Base-by-base conservation (phyloP, 208 protist genomes). In the Trypanosoma boissoni region DNA sequence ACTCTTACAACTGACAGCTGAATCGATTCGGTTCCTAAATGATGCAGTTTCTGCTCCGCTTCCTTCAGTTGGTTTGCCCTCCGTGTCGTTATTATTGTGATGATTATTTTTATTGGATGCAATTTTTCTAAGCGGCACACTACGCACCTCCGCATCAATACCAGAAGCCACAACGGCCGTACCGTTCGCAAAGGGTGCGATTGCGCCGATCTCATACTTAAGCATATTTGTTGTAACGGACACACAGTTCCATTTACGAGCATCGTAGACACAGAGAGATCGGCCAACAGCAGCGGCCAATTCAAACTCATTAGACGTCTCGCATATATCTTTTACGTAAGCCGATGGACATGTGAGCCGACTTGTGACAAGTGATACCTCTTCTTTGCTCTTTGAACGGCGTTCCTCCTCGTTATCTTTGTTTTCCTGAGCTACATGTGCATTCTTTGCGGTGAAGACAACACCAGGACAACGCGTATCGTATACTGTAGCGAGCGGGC, bases 1-100 rank as follows among this genome's bases (percentile, higher is more conserved):
- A 8, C 72, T 75, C 32, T 59, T 55, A 58, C 86, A 94, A 43
- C 68, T 74, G 12, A 85, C 74, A 26, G 72, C 72, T 12, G 74
- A 79, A 69, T 80, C 76, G 12, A 94, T 64, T 3, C 86, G 86
- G 23, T 80, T 90, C 51, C 86, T 76, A 64, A 94, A 94, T 7
- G 86, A 86, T 24, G 72, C 64, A 7, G 34, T 12, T 39, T 12
- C 34, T 39, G 42, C 62, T 10, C 59, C 44, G 0, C 70, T 32
- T 49, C 68, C 70, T 20, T 58, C 56, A 3, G 50, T 44, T 29
- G 28, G 44, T 46, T 41, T 16, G n/a, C 10, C 31, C 18, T 58
- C 60, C 7, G 55, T 16, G n/a, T n/a, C n/a, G n/a, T n/a, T n/a
- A n/a, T n/a, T n/a, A n/a, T n/a, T n/a, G n/a, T n/a, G n/a, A 1